Evolutionary conservation across 78 protist species (phyloP), one percentile per base, ranked within the genome.

Genomic region (Dictyostelium capitatum): DNA sequence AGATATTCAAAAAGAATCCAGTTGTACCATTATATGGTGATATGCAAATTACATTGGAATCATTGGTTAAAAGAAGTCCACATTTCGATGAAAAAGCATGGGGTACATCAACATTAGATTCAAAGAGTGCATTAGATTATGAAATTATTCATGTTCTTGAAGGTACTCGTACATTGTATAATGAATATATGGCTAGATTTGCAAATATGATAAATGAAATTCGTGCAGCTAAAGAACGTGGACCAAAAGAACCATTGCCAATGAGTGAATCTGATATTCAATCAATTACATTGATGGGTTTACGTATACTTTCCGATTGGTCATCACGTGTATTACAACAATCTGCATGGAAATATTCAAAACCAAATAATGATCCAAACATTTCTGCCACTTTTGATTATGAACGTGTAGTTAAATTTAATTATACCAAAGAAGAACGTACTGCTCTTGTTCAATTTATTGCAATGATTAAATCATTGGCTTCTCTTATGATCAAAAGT

Each of bases 11-110:
- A 79, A 69, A 78, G 69, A 15, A 78, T 51, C 98, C 98, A 3
- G 84, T 91, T 6, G 97, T 97, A 6, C 96, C 96, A 57, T 80
- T 97, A 50, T 96, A 94, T 62, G 98, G 98, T 64, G 98, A 97
- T 84, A 97, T 97, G 98, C 90, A 80, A 41, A 75, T 94, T 50
- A 47, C 82, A 20, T 23, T 94, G 51, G 79, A 53, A 30, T 23
- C 91, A 15, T 11, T 97, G 64, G 79, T 97, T 43, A 37, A 73
- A n/a, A 30, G 56, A 23, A 37, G 82, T 19, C 96, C 98, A 37
- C 95, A 92, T 79, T 83, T 91, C 64, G 90, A 89, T 37, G 92
- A 82, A 30, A 50, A 73, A 9, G 83, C 56, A 10, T 95, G 97
- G 97, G 89, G 82, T 32, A 59, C 83, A n/a, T 56, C 78, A 14